Percentiles rank a stretch among this genome's conserved stretches.
Evolutionary conservation across 2,329 filamentous ascomycete species (phyloP).

Genomic region (Alternaria triticina): DNA sequence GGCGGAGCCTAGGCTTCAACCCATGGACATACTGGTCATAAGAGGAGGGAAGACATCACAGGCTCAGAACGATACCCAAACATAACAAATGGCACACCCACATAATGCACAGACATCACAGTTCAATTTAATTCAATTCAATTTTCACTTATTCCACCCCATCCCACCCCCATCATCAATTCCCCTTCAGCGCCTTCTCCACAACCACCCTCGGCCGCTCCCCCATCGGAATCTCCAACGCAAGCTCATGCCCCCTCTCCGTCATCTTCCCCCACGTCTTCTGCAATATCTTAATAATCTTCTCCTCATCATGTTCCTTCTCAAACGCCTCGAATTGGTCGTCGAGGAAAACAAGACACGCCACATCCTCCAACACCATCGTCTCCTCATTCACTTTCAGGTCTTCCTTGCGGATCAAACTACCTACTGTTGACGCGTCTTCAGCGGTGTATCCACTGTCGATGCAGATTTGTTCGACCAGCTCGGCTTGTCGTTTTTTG

Average conservation of each 20-base stretch:
- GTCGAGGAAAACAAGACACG: slow-evolving; percentile 85
- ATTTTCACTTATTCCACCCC: not conserved
- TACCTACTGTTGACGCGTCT: slow-evolving; percentile 68
- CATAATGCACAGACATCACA: not conserved
- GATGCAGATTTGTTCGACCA: slow-evolving; percentile 62
- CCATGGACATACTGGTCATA: not conserved
- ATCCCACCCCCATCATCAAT: not conserved
- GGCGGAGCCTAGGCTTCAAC: slow-evolving; percentile 38
- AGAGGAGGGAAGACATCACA: not conserved
- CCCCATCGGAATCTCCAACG: slow-evolving; percentile 43
- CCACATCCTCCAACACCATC: slow-evolving; percentile 82
- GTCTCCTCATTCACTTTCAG: slow-evolving; percentile 70
- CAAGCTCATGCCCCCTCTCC: slow-evolving; percentile 42
- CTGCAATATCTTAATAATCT: slow-evolving; percentile 64
- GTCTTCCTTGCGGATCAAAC: slow-evolving; percentile 80
- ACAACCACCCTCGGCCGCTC: slow-evolving; percentile 38
- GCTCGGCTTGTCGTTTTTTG: slow-evolving; percentile 73
- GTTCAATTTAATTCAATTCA: too few relatives aligned
- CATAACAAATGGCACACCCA: not conserved
- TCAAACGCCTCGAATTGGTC: slow-evolving; percentile 86
- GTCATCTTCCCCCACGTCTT: slow-evolving; percentile 53
- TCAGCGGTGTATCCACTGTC: slow-evolving; percentile 58
- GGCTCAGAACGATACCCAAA: not conserved
- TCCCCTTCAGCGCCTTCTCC: slow-evolving; percentile 42
- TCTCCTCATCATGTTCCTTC: slow-evolving; percentile 74